phyloP scores from a whole-genome alignment of 163 green algal species.

The Chlamydomonas reinhardtii region DNA sequence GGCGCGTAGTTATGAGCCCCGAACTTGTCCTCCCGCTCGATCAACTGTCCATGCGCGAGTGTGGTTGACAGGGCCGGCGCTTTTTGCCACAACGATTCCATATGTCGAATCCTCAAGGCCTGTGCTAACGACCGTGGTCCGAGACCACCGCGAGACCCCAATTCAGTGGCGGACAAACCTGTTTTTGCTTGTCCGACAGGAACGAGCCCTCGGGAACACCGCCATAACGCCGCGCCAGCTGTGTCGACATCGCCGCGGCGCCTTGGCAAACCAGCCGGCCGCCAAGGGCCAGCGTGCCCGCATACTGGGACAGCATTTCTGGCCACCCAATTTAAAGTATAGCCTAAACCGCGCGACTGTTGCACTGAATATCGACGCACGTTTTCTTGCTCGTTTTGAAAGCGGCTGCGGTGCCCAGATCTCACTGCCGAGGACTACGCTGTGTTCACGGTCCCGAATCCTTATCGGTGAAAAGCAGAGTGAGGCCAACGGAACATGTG shows the following conservation, averaged over 20 bases:
- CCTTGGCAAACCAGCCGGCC: neutral
- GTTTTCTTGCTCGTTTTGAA: too few relatives aligned
- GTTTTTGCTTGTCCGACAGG: neutral
- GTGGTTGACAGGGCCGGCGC: neutral
- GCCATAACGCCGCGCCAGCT: neutral
- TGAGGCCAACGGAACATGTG: too few relatives aligned
- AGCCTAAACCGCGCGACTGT: too few relatives aligned
- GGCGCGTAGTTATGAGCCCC: conserved; percentile 95
- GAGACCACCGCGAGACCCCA: neutral
- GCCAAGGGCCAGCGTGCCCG: neutral
- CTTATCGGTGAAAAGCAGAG: too few relatives aligned
- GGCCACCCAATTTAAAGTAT: neutral
- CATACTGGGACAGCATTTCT: neutral
- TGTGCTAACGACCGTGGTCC: too few relatives aligned
- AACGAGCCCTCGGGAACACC: neutral
- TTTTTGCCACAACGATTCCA: neutral
- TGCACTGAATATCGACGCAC: too few relatives aligned
- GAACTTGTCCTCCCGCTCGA: conserved; percentile 88
- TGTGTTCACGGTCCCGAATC: too few relatives aligned
- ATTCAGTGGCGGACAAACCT: neutral
- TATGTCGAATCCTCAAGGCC: neutral
- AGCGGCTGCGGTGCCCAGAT: too few relatives aligned
- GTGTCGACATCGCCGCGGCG: neutral
- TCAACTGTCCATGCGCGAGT: conserved; percentile 72
- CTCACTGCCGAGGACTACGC: too few relatives aligned